A percentile compares a stretch with the other conserved stretches of the same genome.
Conservation (phyloP, 2,329 filamentous ascomycete species). For the Ceratocystis variospora region DNA sequence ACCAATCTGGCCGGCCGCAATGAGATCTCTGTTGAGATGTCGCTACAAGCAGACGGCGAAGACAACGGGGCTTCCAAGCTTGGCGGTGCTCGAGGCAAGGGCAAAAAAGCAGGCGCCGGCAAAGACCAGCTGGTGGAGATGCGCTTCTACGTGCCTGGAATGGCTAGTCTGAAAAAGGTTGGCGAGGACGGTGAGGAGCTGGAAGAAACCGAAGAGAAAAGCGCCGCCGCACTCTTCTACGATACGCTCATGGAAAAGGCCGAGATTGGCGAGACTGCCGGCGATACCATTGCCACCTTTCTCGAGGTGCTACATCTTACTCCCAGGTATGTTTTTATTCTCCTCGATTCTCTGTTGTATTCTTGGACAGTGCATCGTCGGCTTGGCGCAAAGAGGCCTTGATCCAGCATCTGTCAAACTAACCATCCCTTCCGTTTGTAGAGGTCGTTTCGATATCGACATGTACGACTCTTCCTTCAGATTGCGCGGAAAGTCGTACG, state of each 20-base stretch:
- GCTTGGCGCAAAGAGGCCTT: too few species aligned
- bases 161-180: conserved; percentile 61
- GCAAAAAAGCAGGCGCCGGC: conserved; percentile 79
- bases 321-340: conserved; percentile 49
- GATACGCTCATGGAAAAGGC: conserved; percentile 97
- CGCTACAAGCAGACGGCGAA: conserved; percentile 55
- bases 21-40: conserved; percentile 91
- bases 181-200: conserved; percentile 50
- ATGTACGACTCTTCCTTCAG: conserved; percentile 98
- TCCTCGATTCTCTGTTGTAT: background rate
- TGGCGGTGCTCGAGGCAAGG: conserved; percentile 59
- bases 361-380: too few species aligned
- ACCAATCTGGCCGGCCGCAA: conserved; percentile 96
- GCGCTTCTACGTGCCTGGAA: conserved; percentile 95
- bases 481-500: conserved; percentile 95
- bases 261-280: conserved; percentile 97
- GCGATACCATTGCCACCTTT: conserved; percentile 95
- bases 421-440: conserved; percentile 29
- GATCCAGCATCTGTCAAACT: background rate
- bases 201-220: conserved; percentile 65
- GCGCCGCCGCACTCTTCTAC: conserved; percentile 93
- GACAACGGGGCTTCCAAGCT: conserved; percentile 61
- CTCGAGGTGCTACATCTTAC: conserved; percentile 93
- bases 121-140: conserved; percentile 94
- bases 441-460: conserved; percentile 98